Evolutionary conservation across 2,329 filamentous ascomycete species (phyloP), one percentile per base, ranked within the genome.

Genomic region (Cytospora piceae): DNA sequence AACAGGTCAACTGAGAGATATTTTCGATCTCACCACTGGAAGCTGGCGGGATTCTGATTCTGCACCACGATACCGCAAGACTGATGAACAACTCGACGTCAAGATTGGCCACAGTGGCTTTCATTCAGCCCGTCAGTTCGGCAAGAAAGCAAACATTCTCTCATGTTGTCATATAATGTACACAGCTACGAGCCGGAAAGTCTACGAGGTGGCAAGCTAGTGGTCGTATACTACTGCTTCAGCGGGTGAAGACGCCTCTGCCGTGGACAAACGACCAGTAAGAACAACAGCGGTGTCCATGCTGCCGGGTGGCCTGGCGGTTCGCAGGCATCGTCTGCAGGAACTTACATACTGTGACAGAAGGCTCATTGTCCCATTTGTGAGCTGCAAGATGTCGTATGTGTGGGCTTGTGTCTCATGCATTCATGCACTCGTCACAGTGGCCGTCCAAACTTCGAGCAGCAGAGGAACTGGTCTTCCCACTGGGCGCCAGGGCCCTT

Each of bases 301-400:
- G 39, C 39, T 42, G 39, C 20, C 39, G 8, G 39, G 39, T 15
- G 39, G 39, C 39, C 39, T 42, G 24, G 57, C 53, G 52, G 51
- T 58, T 51, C 64, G 20, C 59, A 52, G 53, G 53, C 53, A 39
- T 42, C 51, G 58, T 61, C 65, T 67, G 54, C 15, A 52, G 37
- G 53, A 55, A 61, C 61, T 34, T 46, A 60, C 51, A 53, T 56
- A 56, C 27, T 49, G 34, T 57, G 63, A 60, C 66, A 32, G 39
- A 58, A 27, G 54, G 58, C 63, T 58, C 56, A 61, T 34, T 56
- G 53, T 63, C n/a, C 61, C 63, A 42, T 65, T 57, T 53, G 66
- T 62, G 63, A 63, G 63, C 66, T 63, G 66, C 63, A 59, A 65
- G 66, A 64, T 67, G 66, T 67, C 66, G 66, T 65, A 63, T 58